A percentile compares a stretch with the other conserved stretches of the same genome.
phyloP scores from a whole-genome alignment of 208 protist species.

The Trypanosoma boissoni region DNA sequence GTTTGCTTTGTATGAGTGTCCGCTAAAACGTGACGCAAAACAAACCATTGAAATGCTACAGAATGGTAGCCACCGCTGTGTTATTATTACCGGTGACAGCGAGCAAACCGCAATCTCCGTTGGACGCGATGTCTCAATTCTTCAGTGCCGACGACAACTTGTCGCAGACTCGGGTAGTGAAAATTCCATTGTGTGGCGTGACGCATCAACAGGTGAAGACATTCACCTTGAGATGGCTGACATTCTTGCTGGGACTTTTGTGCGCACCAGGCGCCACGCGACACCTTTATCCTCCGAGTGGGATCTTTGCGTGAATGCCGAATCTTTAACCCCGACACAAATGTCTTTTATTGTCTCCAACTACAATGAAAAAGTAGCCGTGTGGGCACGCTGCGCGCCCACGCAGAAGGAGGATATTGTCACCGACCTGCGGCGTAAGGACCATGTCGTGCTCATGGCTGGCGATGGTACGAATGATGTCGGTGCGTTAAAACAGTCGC shows the following conservation, averaged over 20 bases:
- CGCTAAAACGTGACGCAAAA: conserved; percentile 91
- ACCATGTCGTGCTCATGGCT: conserved; percentile 89
- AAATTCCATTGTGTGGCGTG: conserved; percentile 50
- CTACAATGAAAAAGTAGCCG: conserved; percentile 79
- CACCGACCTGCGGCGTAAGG: conserved; percentile 78
- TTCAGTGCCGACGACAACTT: conserved; percentile 65
- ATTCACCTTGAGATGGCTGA: conserved; percentile 13
- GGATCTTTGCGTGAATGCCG: conserved; percentile 87
- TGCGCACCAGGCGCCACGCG: conserved; percentile 32
- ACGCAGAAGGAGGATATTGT: conserved; percentile 91
- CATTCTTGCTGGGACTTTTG: conserved; percentile 63
- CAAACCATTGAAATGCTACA: conserved; percentile 84
- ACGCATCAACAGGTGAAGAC: conserved; percentile 49
- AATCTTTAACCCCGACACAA: conserved; percentile 33
- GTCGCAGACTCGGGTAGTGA: conserved; percentile 34
- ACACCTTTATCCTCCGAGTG: conserved; percentile 49
- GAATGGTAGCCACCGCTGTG: conserved; percentile 79
- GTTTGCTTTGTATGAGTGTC: conserved; percentile 95
- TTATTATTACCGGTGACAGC: conserved; percentile 99
- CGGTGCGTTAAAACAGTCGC: conserved; percentile 98
- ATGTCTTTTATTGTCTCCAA: conserved; percentile 49
- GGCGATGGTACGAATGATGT: conserved; percentile 98
- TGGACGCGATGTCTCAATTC: conserved; percentile 87
- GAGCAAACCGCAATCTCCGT: conserved; percentile 96
- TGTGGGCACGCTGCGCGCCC: conserved; percentile 90